These are phyloP conservation scores for Remersonia thermophila DNA, from an alignment of 2,329 filamentous ascomycete species.

Conservation along the genomic window DNA sequence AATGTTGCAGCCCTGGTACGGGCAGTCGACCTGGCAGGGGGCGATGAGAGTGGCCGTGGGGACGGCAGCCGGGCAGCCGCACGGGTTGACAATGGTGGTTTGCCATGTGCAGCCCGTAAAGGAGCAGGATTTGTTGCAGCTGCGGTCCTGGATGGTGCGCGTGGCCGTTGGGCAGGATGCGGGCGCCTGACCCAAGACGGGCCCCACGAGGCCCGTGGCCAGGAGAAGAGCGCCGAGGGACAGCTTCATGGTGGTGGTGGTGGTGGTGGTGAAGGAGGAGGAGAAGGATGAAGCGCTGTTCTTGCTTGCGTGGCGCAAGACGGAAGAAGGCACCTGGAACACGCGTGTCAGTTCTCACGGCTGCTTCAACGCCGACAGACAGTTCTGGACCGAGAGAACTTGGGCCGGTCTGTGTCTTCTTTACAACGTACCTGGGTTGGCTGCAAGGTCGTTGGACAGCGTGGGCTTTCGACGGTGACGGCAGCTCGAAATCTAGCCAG, in stretches of 20 bases:
- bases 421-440: too few species aligned
- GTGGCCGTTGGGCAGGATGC: conserved; percentile 19
- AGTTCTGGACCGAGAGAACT: too few species aligned
- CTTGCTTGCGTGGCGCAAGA: too few species aligned
- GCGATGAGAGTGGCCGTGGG: conserved; percentile 20
- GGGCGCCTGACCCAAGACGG: conserved; percentile 10
- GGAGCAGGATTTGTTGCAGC: conserved; percentile 16
- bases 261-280: too few species aligned
- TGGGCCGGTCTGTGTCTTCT: too few species aligned
- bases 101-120: conserved; percentile 18
- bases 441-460: too few species aligned
- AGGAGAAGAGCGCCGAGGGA: conserved; percentile 4
- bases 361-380: too few species aligned
- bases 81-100: conserved; percentile 19
- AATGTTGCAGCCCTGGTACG: conserved; percentile 20
- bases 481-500: too few species aligned
- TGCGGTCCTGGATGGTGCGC: conserved; percentile 16
- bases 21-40: conserved; percentile 20
- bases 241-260: conserved; percentile 12
- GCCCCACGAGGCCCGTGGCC: conserved; percentile 4
- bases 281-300: too few species aligned
- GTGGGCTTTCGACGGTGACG: too few species aligned
- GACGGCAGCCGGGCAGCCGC: conserved; percentile 18
- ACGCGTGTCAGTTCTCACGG: too few species aligned
- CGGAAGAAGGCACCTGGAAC: too few species aligned